Evolutionary conservation across 371 early-diverging fungal genomes (phyloP).

Genomic region (Mucor saturninus): DNA sequence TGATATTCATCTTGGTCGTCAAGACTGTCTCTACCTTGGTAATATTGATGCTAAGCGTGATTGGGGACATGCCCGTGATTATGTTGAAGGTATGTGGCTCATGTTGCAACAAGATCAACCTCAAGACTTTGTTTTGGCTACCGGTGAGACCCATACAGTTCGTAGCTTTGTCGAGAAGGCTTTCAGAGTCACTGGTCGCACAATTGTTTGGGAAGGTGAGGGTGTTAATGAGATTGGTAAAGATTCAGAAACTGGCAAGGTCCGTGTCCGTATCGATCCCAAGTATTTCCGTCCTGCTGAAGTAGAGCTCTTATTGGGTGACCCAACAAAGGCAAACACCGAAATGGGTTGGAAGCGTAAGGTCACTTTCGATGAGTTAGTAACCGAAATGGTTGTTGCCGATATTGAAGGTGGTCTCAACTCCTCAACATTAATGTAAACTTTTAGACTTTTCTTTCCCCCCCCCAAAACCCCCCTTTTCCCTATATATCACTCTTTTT

Average conservation of each 20-base stretch:
- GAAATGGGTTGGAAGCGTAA: slow-evolving; percentile 74
- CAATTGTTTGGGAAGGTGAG: slow-evolving; percentile 81
- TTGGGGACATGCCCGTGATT: slow-evolving; percentile 91
- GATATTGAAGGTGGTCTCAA: slow-evolving; percentile 64
- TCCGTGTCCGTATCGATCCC: slow-evolving; percentile 76
- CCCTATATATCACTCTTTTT: background rate
- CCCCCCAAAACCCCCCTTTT: background rate
- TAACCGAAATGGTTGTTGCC: slow-evolving; percentile 74
- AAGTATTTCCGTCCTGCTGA: slow-evolving; percentile 88
- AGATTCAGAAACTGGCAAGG: slow-evolving; percentile 66
- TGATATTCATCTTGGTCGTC: slow-evolving; percentile 71
- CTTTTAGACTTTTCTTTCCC: slow-evolving; percentile 7
- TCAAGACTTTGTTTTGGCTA: slow-evolving; percentile 90
- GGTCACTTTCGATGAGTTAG: slow-evolving; percentile 72
- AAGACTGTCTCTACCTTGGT: slow-evolving; percentile 80
- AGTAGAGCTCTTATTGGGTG: slow-evolving; percentile 82
- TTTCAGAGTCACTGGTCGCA: slow-evolving; percentile 71
- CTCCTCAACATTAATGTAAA: slow-evolving; percentile 32
- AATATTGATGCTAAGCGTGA: slow-evolving; percentile 88
- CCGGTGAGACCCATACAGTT: slow-evolving; percentile 85
- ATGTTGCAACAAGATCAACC: slow-evolving; percentile 85
- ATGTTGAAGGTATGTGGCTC: slow-evolving; percentile 89
- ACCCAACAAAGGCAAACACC: slow-evolving; percentile 77
- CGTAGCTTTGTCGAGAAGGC: slow-evolving; percentile 83
- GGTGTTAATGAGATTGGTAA: slow-evolving; percentile 77